Conservation (phyloP, 2,329 filamentous ascomycete species). For the Cytospora piceae region DNA sequence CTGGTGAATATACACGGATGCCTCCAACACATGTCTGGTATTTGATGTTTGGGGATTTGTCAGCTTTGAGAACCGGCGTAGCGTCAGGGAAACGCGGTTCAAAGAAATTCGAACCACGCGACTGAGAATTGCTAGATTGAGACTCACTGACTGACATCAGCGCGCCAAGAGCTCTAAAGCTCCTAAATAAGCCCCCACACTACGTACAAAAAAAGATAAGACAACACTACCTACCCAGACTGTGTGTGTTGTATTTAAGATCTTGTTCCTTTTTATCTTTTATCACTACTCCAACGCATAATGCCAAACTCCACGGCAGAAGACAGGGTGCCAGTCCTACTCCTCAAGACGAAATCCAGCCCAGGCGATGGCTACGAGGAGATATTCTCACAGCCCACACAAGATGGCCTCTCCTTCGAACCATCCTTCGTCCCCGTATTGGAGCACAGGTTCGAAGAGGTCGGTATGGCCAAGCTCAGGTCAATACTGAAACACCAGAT, state of each 20-base stretch:
- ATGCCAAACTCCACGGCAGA: slow-evolving; percentile 24
- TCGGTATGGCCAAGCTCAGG: slow-evolving; percentile 58
- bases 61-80: not conserved
- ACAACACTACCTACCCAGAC: no score
- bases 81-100: slow-evolving; percentile 5
- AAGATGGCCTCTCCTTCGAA: slow-evolving; percentile 52
- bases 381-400: slow-evolving; percentile 54
- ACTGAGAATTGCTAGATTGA: slow-evolving; percentile 1
- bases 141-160: slow-evolving; percentile 22
- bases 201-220: not conserved
- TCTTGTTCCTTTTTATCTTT: not conserved
- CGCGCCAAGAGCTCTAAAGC: not conserved
- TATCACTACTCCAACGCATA: not conserved
- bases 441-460: slow-evolving; percentile 68
- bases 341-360: slow-evolving; percentile 77
- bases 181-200: not conserved
- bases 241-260: no score
- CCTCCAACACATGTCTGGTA: slow-evolving; percentile 1
- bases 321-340: slow-evolving; percentile 59
- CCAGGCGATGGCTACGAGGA: slow-evolving; percentile 75
- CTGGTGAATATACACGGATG: not conserved
- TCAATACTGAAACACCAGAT: slow-evolving; percentile 49
- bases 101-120: not conserved
- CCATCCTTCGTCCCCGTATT: slow-evolving; percentile 78
- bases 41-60: slow-evolving; percentile 14